phyloP scores from a whole-genome alignment of 805 yeast genomes.

The Candida boidinii region DNA sequence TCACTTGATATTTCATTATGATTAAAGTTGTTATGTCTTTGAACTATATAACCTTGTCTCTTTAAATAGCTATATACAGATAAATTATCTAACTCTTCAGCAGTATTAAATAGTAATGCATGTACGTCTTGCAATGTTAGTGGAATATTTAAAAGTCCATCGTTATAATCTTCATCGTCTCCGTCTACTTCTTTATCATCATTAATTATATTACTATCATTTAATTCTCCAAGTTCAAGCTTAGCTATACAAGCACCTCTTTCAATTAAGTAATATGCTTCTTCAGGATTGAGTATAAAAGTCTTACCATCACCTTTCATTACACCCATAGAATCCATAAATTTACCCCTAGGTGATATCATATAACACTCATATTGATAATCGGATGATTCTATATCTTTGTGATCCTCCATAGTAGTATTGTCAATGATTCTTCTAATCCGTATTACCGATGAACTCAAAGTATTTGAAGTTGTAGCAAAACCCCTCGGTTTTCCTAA shows the following conservation, averaged over 20 bases:
- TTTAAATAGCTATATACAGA: conserved; percentile 68
- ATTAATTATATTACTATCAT: too few relatives aligned
- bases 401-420: not conserved
- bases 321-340: conserved; percentile 63
- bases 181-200: conserved; percentile 18
- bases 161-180: too few relatives aligned
- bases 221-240: conserved; percentile 9
- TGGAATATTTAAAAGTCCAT: conserved; percentile 23
- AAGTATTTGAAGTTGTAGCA: conserved; percentile 10
- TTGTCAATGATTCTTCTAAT: conserved; percentile 5
- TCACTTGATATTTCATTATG: too few relatives aligned
- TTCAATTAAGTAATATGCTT: conserved; percentile 69
- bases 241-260: conserved; percentile 50
- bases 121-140: conserved; percentile 62
- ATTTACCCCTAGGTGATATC: conserved; percentile 56
- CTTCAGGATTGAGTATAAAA: conserved; percentile 53
- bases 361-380: conserved; percentile 24
- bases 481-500: conserved; percentile 41
- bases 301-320: conserved; percentile 37
- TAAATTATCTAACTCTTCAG: conserved; percentile 39
- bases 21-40: conserved; percentile 15
- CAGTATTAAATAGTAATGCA: conserved; percentile 32
- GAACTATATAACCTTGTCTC: conserved; percentile 69
- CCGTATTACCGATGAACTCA: conserved; percentile 20
- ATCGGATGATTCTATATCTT: conserved; percentile 8